Evolutionary conservation across 495 filamentous ascomycete species (phyloP), one percentile per base, ranked within the genome.

Genomic region (Penicillium flavigenum): DNA sequence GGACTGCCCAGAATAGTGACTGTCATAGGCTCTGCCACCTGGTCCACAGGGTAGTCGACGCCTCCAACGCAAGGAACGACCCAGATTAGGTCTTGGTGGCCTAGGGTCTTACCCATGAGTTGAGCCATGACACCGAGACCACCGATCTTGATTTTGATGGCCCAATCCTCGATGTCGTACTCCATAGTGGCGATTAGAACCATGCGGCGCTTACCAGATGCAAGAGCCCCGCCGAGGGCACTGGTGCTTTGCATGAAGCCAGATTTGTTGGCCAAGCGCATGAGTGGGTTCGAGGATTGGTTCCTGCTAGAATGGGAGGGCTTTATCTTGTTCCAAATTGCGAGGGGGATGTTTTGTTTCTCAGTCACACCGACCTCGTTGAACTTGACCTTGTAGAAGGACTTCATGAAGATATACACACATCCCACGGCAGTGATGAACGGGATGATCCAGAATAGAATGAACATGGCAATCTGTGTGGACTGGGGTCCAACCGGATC

Each of bases 321-420:
- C 50, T 67, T 68, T 12, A 74, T 54, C 47, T 68, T 76, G 43
- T 73, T 63, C 51, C 72, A 58, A 10, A 81, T 51, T 5, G 68
- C 67, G 12, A 79, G 57, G 0, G 77, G 73, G 11, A 76, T 60
- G 16, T 56, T 55, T 45, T 72, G 72, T 63, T 81, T 81, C 41
- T 81, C 72, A 24, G 63, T 75, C 32, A 87, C 79, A 53, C 87
- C 87, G 16, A 82, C 72, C 63, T 87, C 76, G 67, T 88, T 88
- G 74, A 88, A 83, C 68, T 88, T 89, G 72, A 89, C 83, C 46
- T 84, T 81, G 72, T 88, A 89, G 74, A 88, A 89, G n/a, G 80
- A 82, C 51, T 79, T 77, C 75, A 86, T 78, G 73, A 86, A 89
- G 19, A 82, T 68, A 66, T 78, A 87, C 4, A 84, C 76, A 43